These are phyloP conservation scores for Colletotrichum cereale DNA, from an alignment of 2,329 filamentous ascomycete species.

Conservation along the genomic window DNA sequence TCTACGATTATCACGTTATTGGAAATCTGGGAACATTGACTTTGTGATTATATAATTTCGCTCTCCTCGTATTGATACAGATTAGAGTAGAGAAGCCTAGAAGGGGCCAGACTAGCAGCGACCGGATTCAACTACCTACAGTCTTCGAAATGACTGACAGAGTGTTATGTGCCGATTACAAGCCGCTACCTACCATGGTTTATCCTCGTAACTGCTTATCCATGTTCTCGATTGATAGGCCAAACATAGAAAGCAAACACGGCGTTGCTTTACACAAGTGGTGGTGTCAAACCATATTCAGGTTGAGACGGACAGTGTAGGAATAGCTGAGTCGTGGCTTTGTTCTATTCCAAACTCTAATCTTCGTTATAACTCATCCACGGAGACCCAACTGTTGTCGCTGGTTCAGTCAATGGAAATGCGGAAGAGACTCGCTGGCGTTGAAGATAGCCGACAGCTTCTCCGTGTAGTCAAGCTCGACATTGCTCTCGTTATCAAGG, in stretches of 20 bases:
- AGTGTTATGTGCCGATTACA: constrained; percentile 23
- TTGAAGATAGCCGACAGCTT: constrained; percentile 37
- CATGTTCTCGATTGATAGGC: too few relatives aligned
- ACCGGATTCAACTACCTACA: constrained; percentile 10
- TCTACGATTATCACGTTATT: neutral
- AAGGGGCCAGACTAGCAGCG: neutral
- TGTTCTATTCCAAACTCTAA: neutral
- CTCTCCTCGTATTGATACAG: neutral
- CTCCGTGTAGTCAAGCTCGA: constrained; percentile 34
- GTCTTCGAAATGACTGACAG: constrained; percentile 14
- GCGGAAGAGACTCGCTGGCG: constrained; percentile 39
- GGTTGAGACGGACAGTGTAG: accelerated
- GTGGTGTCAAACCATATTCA: too few relatives aligned
- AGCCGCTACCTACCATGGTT: constrained; percentile 1
- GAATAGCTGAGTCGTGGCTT: neutral
- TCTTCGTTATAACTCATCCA: neutral
- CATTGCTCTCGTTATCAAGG: constrained; percentile 40
- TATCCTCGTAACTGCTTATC: too few relatives aligned
- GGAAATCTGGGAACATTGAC: neutral
- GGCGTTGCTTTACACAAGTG: too few relatives aligned
- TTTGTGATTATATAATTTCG: accelerated
- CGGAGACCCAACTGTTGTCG: accelerated
- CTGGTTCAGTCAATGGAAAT: constrained; percentile 44
- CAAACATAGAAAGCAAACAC: too few relatives aligned
- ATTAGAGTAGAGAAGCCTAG: neutral